Evolutionary conservation across 169 alveolate species (phyloP), one percentile per base, ranked within the genome.

Genomic region (Eimeria acervulina): DNA sequence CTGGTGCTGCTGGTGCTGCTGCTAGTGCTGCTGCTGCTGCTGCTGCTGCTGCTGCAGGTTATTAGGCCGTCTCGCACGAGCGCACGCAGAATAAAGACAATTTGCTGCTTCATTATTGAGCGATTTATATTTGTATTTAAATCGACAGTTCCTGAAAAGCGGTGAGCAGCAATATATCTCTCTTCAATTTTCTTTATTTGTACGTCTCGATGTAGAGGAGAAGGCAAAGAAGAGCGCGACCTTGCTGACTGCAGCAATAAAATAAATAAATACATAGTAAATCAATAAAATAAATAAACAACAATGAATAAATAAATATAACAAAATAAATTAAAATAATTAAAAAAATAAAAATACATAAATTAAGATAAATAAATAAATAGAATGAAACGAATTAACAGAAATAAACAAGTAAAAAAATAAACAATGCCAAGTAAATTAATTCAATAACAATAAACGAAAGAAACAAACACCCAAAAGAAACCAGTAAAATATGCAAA

Each of bases 151-250:
- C 89, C 89, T 0, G 89, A 78, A 78, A 78, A 78, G 42, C 89
- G 89, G 89, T 63, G 89, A 42, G 89, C 89, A 6, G 89, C 89
- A 36, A 78, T 63, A 42, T 38, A 36, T 47, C 89, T 47, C 63
- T 42, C 42, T 28, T 26, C 63, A 6, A 23, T 13, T 23, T 19
- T 23, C n/a, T 78, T 19, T 12, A 78, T 12, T 4, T 15, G 19
- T 10, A 78, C 66, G 21, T 47, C 55, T 31, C 23, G 19, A 15
- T 59, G 38, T 12, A 40, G 5, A 7, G 89, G 89, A n/a, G 89
- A 12, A 42, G 89, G 89, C 89, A 78, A 38, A 21, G 89, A 6
- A 19, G 33, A 19, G 89, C 89, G 15, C 63, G 8, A 15, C 13
- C 40, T 12, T 21, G 36, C 89, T 38, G 63, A 40, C 1, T 10